Conservation (phyloP, 1,139 yeast genomes). For the Debaryomyces robertsiae region DNA sequence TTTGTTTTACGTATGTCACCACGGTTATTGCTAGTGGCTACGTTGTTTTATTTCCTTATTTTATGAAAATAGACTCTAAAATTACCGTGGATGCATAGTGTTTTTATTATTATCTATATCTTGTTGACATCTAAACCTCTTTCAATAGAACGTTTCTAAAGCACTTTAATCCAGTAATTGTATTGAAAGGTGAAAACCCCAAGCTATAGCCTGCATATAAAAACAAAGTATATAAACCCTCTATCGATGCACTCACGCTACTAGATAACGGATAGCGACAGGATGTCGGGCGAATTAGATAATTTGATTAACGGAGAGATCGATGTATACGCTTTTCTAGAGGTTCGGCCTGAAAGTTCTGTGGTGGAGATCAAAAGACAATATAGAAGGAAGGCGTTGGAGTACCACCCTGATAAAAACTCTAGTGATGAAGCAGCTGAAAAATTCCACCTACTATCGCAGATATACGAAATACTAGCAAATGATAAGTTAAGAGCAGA, state of each 20-base stretch:
- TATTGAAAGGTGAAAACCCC: too few species aligned
- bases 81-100: conserved; percentile 6
- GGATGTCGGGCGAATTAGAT: conserved; percentile 6
- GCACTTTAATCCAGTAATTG: not conserved
- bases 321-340: conserved; percentile 39
- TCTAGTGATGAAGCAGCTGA: conserved; percentile 31
- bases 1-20: conserved; percentile 2
- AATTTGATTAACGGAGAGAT: conserved; percentile 29
- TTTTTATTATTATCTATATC: conserved; percentile 6
- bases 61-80: conserved; percentile 8
- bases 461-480: conserved; percentile 43
- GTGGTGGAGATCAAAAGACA: conserved; percentile 75
- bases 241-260: too few species aligned
- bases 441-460: conserved; percentile 41
- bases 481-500: conserved; percentile 28
- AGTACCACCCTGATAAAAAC: conserved; percentile 67
- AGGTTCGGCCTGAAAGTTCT: conserved; percentile 30
- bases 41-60: conserved; percentile 5
- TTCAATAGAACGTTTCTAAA: conserved; percentile 1
- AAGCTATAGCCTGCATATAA: not conserved
- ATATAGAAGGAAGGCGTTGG: conserved; percentile 76
- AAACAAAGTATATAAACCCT: not conserved
- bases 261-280: not conserved
- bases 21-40: conserved; percentile 1
- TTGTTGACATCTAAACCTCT: conserved; percentile 1